A percentile compares a stretch with the other conserved stretches of the same genome.
These are phyloP conservation scores for Botrytis elliptica DNA, from an alignment of 2,329 filamentous ascomycete species.

Conservation along the genomic window DNA sequence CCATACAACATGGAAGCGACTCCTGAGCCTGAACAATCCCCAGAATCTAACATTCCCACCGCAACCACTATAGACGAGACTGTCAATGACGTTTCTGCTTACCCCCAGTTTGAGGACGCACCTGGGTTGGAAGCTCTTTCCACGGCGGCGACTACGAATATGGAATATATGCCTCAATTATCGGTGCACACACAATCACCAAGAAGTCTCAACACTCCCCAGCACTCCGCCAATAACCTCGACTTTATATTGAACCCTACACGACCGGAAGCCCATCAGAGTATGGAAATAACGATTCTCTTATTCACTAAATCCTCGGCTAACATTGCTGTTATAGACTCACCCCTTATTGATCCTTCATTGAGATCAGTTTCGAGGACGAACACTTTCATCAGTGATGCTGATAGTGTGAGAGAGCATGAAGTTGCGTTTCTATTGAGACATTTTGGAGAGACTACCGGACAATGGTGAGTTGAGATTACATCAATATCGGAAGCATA, in stretches of 20 bases:
- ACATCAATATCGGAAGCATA: not conserved
- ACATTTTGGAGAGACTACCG: constrained; percentile 59
- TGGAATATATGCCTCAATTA: constrained; percentile 38
- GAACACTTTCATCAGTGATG: constrained; percentile 23
- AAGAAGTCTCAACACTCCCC: constrained; percentile 27
- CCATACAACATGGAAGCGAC: constrained; percentile 54
- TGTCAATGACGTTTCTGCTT: constrained; percentile 30
- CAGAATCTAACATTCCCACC: constrained; percentile 23
- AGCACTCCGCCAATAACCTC: constrained; percentile 46
- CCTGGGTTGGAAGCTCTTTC: constrained; percentile 56
- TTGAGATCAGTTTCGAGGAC: constrained; percentile 34
- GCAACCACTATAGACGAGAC: constrained; percentile 27
- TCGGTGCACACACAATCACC: constrained; percentile 29
- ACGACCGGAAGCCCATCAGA: constrained; percentile 28
- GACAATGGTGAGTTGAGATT: constrained; percentile 50
- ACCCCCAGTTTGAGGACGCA: constrained; percentile 40
- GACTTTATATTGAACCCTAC: constrained; percentile 55
- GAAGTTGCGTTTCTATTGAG: constrained; percentile 59
- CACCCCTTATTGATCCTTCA: constrained; percentile 46
- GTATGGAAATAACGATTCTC: constrained; percentile 21
- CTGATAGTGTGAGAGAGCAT: constrained; percentile 46
- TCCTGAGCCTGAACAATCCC: constrained; percentile 39
- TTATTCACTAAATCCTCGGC: not conserved
- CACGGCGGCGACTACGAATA: constrained; percentile 48
- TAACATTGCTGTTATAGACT: constrained; percentile 40